Conservation (phyloP, 2,329 filamentous ascomycete genomes). For the Huntiella moniliformis region DNA sequence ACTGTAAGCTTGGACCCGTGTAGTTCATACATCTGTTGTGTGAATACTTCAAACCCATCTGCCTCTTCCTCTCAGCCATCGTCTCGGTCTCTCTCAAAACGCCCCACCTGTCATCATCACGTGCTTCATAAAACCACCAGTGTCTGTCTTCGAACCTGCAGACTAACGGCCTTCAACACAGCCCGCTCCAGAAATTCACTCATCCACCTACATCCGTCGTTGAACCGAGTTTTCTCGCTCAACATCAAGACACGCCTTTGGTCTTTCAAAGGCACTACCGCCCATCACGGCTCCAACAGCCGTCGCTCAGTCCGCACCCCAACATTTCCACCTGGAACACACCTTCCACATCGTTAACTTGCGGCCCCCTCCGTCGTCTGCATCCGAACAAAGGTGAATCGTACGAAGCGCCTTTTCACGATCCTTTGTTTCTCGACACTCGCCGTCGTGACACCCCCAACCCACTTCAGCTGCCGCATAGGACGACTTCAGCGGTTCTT, state of each 20-base stretch:
- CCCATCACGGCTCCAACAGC: conserved; percentile 43
- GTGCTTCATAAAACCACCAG: neutral
- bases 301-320: conserved; percentile 43
- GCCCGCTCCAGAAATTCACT: conserved; percentile 4
- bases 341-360: conserved; percentile 49
- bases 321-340: conserved; percentile 50
- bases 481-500: conserved; percentile 95
- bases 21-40: neutral
- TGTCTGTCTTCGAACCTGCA: conserved; percentile 4
- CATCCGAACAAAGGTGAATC: conserved; percentile 27
- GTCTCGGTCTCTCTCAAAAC: neutral
- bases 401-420: conserved; percentile 31
- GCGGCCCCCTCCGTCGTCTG: conserved; percentile 34
- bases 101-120: neutral
- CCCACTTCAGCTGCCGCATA: conserved; percentile 96
- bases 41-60: neutral
- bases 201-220: neutral
- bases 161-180: conserved; percentile 1
- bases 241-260: conserved; percentile 32
- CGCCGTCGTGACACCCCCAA: conserved; percentile 36
- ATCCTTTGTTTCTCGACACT: conserved; percentile 27
- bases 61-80: neutral
- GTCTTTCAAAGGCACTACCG: conserved; percentile 42
- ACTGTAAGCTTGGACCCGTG: neutral
- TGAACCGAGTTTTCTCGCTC: conserved; percentile 7